Percentiles rank a stretch among this genome's conserved stretches.
Evolutionary conservation across 345 rosid species (phyloP).

Genomic region (Corymbia maculata): DNA sequence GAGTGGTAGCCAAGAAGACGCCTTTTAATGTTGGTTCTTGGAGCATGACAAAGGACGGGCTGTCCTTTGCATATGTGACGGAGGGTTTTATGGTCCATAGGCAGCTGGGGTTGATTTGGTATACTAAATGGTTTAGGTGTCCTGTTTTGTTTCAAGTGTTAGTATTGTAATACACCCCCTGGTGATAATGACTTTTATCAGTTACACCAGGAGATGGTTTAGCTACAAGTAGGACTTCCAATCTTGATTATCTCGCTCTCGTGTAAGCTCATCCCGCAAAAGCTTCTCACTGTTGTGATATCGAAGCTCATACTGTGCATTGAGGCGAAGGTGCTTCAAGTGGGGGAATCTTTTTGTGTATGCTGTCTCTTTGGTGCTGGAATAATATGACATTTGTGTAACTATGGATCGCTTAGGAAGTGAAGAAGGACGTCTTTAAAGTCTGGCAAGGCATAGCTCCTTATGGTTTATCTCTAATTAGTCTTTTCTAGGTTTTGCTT

Average conservation of each 20-base stretch:
- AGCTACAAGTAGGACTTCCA: neutral
- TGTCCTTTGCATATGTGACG: neutral
- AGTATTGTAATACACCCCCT: neutral
- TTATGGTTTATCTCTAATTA: neutral
- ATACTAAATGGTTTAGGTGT: neutral
- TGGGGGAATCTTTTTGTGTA: neutral
- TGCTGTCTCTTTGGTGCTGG: neutral
- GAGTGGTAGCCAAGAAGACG: conserved; percentile 18
- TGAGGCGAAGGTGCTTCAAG: neutral
- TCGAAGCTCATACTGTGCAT: neutral
- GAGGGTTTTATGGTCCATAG: neutral
- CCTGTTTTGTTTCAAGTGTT: neutral
- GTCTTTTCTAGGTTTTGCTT: neutral
- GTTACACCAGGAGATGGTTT: conserved; percentile 5
- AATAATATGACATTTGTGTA: neutral
- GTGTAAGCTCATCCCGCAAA: neutral
- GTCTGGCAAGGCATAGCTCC: neutral
- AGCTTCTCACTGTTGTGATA: neutral
- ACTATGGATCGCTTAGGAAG: neutral
- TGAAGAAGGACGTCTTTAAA: neutral
- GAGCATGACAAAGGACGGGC: neutral
- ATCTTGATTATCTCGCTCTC: neutral
- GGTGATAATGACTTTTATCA: conserved; percentile 15
- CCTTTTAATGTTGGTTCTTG: conserved; percentile 34
- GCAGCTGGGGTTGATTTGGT: neutral